phyloP scores from a whole-genome alignment of 140 eudicot species.

The Flaveria floridana region DNA sequence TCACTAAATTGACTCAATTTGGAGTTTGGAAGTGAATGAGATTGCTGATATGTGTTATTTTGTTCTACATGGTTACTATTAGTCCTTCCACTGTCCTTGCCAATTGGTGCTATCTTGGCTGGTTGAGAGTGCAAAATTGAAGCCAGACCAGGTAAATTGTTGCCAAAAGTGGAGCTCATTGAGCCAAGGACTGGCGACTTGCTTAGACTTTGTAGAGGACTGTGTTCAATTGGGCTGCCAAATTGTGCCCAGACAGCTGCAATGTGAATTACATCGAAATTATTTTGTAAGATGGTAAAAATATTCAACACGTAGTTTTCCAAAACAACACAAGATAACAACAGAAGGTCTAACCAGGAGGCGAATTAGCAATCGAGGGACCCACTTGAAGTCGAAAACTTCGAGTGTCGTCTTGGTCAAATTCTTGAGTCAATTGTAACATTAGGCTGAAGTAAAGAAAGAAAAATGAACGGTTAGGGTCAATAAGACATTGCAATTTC shows the following conservation, averaged over 20 bases:
- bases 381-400: constrained; percentile 61
- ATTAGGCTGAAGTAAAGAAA: constrained; percentile 45
- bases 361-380: constrained; percentile 66
- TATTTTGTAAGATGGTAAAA: constrained; percentile 10
- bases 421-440: constrained; percentile 69
- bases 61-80: constrained; percentile 42
- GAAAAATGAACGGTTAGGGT: constrained; percentile 8
- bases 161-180: constrained; percentile 45
- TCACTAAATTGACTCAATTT: constrained; percentile 37
- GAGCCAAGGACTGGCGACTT: constrained; percentile 60
- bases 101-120: constrained; percentile 61
- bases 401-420: constrained; percentile 66
- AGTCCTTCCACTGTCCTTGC: constrained; percentile 52
- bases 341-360: constrained; percentile 53
- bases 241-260: constrained; percentile 75
- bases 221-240: constrained; percentile 64
- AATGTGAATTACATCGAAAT: not conserved
- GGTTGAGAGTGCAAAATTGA: constrained; percentile 57
- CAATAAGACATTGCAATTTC: not conserved
- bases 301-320: not conserved
- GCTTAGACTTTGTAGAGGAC: constrained; percentile 59
- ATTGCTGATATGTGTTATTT: constrained; percentile 43
- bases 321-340: not conserved
- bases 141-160: constrained; percentile 58
- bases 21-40: constrained; percentile 67